Evolutionary conservation across 2,329 filamentous ascomycete genomes (phyloP), one percentile per base, ranked within the genome.

Genomic region (Exophiala bonariae): DNA sequence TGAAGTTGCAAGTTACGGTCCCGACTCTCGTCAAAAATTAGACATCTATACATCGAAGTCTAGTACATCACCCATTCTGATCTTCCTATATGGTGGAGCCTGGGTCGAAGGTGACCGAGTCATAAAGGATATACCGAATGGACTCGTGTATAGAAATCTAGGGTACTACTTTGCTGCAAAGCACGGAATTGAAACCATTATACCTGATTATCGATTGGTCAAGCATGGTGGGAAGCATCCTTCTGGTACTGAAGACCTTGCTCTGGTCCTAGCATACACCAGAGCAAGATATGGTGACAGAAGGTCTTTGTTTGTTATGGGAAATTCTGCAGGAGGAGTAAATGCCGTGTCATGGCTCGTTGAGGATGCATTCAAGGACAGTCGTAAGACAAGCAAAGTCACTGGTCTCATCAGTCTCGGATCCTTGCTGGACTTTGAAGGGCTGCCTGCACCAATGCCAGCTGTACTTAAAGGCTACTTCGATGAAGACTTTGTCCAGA

Each of bases 251-350:
- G 22, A 22, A 13, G 37, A 40, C 37, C 16, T 40, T 17, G 37
- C 18, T n/a, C 10, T 10, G 4, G 37, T 40, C 10, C 13, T 40
- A 19, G 22, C 8, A 22, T 40, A 17, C 10, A 11, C 26, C 3
- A 13, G 22, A n/a, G 20, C 7, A 3, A 23, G 18, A 40, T 22
- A 40, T 28, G 18, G 10, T 16, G 8, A n/a, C 4, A 23, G 3
- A 4, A 36, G 22, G 20, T 3, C 4, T 2, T 14, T 48, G 17
- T 38, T 20, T 16, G 7, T 48, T 13, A 7, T 48, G 4, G 39
- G 32, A 11, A 43, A 43, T 18, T 48, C 39, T 13, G 39, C 45
- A 3, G 39, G 38, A 2, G 45, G 39, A 11, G 33, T 43, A 11
- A 19, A 48, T 19, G 8, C 23, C 4, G 3, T 9, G 11, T 5